Evolutionary conservation across 2,329 filamentous ascomycete genomes (phyloP).

Genomic region (Neophaeococcomyces mojaviensis): DNA sequence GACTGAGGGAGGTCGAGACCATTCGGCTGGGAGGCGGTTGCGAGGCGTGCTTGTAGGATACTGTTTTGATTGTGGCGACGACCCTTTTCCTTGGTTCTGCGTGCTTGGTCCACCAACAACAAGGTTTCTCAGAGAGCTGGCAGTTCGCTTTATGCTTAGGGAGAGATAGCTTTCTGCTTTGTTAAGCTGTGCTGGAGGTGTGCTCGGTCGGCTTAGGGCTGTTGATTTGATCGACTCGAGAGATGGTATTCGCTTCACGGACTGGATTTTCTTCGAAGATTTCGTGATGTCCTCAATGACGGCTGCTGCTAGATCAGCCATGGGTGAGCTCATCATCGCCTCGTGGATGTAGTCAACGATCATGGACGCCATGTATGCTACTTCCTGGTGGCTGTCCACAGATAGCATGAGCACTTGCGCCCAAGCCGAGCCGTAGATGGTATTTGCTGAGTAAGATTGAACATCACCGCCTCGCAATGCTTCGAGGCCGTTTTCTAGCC

Average conservation of each 20-base stretch:
- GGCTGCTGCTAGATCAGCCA: constrained; percentile 62
- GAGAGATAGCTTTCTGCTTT: constrained; percentile 56
- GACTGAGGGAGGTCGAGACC: constrained; percentile 64
- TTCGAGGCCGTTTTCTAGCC: constrained; percentile 26
- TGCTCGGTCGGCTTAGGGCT: constrained; percentile 32
- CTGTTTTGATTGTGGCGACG: constrained; percentile 27
- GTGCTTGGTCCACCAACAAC: constrained; percentile 41
- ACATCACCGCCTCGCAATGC: constrained; percentile 23
- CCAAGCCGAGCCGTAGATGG: constrained; percentile 89
- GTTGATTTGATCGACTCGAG: constrained; percentile 17
- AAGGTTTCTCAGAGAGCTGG: constrained; percentile 58
- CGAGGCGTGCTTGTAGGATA: constrained; percentile 33
- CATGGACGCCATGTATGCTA: constrained; percentile 74
- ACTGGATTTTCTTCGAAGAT: constrained; percentile 17
- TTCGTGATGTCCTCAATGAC: constrained; percentile 64
- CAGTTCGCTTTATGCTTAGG: constrained; percentile 53
- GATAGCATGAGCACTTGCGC: constrained; percentile 85
- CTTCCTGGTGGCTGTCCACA: constrained; percentile 89
- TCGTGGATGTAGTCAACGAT: constrained; percentile 81
- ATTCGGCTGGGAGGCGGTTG: constrained; percentile 49
- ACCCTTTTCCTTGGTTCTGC: constrained; percentile 23
- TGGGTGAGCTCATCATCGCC: constrained; percentile 66
- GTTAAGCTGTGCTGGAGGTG: constrained; percentile 42
- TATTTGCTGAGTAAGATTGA: constrained; percentile 68
- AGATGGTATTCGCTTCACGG: constrained; percentile 18